Conservation (phyloP, 257 asterid species). For the Solanum paucissectum region DNA sequence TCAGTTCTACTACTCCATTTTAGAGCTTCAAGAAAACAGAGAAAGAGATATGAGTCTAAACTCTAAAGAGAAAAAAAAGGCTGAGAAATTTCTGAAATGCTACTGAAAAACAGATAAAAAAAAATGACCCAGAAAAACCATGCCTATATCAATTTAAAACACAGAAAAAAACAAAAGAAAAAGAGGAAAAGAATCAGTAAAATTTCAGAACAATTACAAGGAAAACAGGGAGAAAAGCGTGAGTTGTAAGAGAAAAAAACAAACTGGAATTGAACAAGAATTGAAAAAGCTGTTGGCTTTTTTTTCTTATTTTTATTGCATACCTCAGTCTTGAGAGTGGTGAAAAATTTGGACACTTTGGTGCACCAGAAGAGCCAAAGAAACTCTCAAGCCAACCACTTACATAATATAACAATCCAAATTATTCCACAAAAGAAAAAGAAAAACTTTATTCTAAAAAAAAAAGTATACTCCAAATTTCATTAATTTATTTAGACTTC, state of each 20-base stretch:
- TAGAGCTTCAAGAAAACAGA: not conserved
- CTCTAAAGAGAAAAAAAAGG: not conserved
- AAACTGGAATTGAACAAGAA: not conserved
- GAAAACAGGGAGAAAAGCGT: not conserved
- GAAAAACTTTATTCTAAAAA: slow-evolving; percentile 7
- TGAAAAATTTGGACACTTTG: slow-evolving; percentile 9
- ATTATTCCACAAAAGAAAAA: slow-evolving; percentile 1
- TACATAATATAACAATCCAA: slow-evolving; percentile 14
- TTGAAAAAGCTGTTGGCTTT: slow-evolving; percentile 7
- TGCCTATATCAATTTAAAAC: not conserved
- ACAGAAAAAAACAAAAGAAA: not conserved
- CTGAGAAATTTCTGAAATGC: not conserved
- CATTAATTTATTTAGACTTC: not conserved
- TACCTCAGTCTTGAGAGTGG: slow-evolving; percentile 15
- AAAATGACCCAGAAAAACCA: not conserved
- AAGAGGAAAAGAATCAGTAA: not conserved
- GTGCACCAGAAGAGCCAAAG: slow-evolving; percentile 40
- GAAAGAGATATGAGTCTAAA: not conserved
- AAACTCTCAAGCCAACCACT: slow-evolving; percentile 22
- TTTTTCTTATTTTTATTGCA: slow-evolving; percentile 19
- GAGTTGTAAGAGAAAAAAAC: not conserved
- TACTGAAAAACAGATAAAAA: not conserved
- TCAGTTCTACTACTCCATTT: not conserved
- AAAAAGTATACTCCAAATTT: not conserved
- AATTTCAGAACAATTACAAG: not conserved